Evolutionary conservation across 2,329 filamentous ascomycete species (phyloP), one percentile per base, ranked within the genome.

Genomic region (Diatrype stigma): DNA sequence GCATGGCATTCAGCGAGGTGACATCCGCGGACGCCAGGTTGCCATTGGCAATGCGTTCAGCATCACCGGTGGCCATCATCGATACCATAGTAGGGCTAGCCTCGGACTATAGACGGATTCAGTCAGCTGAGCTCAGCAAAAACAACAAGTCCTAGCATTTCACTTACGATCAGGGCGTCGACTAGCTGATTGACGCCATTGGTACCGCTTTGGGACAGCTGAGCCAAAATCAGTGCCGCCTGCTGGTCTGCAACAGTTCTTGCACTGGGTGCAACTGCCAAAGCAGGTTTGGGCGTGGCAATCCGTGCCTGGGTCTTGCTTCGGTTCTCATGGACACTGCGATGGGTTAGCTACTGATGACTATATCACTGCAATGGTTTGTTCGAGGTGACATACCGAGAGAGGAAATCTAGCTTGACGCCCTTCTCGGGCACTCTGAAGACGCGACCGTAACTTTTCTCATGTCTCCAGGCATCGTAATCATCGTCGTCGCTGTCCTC

Each of bases 381-480:
- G 19, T 14, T 22, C 3, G 19, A 19, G 23, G 30, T 42, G 32
- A 73, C 79, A 68, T 67, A 84, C 80, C 77, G 75, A 52, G 80
- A 73, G 46, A 96, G 82, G 66, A 96, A 91, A 63, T 90, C 85
- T 12, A 85, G 74, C 61, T 87, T 79, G 58, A 91, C 76, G 34
- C 84, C 84, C 60, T 76, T 76, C 54, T 83, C 83, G 0, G 81
- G 78, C 49, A 91, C 70, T 53, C 81, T 81, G 66, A 86, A 85
- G 21, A 82, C 73, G 26, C 80, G 78, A n/a, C 86, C 87, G 62
- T 82, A 85, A 16, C 80, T 78, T 50, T 76, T 73, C 8, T 78
- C 67, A 51, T 85, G 80, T 49, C 77, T 78, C 73, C 85, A 84
- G 30, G 76, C 77, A 40, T 73, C 69, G 34, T 70, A 68, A 46